Percentiles rank a stretch among this genome's conserved stretches.
phyloP scores from a whole-genome alignment of 73 alveolate genomes.

The Paramecium caudatum region DNA sequence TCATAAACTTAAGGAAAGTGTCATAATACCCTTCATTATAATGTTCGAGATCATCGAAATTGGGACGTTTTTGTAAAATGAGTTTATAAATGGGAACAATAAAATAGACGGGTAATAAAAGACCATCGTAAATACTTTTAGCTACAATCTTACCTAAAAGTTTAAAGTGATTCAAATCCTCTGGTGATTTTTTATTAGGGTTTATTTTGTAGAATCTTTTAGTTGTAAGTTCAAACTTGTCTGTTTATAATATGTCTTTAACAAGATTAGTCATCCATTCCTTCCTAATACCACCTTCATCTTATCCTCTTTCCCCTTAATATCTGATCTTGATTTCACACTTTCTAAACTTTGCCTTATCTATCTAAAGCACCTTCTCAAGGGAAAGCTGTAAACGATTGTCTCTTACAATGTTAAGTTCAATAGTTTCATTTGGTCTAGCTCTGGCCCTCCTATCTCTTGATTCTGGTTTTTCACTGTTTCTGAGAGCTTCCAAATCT shows the following conservation, averaged over 20 bases:
- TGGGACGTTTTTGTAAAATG: slow-evolving; percentile 13
- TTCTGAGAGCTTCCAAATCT: slow-evolving; percentile 36
- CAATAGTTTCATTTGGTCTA: slow-evolving; percentile 52
- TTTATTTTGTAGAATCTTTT: slow-evolving; percentile 44
- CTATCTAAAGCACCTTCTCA: slow-evolving; percentile 37
- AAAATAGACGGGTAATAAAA: slow-evolving; percentile 19
- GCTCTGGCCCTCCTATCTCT: slow-evolving; percentile 21
- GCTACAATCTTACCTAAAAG: slow-evolving; percentile 39
- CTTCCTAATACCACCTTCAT: slow-evolving; percentile 68
- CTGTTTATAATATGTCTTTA: slow-evolving; percentile 56
- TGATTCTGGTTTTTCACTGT: not conserved
- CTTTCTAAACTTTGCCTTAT: slow-evolving; percentile 35
- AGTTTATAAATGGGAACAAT: slow-evolving; percentile 42
- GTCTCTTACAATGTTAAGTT: slow-evolving; percentile 24
- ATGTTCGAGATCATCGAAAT: slow-evolving; percentile 61
- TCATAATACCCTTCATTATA: slow-evolving; percentile 70
- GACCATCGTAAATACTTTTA: slow-evolving; percentile 34
- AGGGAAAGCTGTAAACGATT: not conserved
- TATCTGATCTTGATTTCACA: slow-evolving; percentile 55
- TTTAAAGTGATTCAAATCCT: slow-evolving; percentile 1
- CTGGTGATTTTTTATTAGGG: slow-evolving; percentile 57
- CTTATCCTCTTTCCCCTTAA: slow-evolving; percentile 62
- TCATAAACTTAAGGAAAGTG: slow-evolving; percentile 34
- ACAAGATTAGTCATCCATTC: slow-evolving; percentile 70
- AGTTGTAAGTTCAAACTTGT: slow-evolving; percentile 29